Conservation (phyloP, 306 rosid species). For the Styphnolobium japonicum region DNA sequence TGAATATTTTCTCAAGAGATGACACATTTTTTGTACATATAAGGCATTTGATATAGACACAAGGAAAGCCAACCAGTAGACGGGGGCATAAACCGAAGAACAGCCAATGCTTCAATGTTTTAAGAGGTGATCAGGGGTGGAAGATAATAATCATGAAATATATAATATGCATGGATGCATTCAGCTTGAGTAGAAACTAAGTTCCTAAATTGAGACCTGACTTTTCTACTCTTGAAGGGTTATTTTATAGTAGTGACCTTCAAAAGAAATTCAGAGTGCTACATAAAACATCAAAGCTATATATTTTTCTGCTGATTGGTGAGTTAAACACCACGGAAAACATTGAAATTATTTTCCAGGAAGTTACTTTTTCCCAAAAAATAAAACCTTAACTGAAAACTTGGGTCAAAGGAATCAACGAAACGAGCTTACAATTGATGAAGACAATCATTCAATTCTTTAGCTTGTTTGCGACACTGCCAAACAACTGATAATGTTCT, state of each 20-base stretch:
- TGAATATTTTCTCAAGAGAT: background rate
- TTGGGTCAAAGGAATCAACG: background rate
- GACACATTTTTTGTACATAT: background rate
- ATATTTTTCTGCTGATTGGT: background rate
- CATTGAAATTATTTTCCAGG: background rate
- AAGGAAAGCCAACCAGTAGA: background rate
- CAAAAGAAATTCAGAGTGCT: background rate
- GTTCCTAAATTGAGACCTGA: background rate
- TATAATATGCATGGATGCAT: too few relatives aligned
- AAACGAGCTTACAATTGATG: slow-evolving; percentile 65
- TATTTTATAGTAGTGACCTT: background rate
- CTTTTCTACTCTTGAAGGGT: background rate
- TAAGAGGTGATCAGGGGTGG: background rate
- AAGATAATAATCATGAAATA: too few relatives aligned
- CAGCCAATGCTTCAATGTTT: background rate
- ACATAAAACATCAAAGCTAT: background rate
- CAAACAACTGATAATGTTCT: slow-evolving; percentile 85
- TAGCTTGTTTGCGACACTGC: slow-evolving; percentile 75
- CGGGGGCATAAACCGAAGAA: background rate
- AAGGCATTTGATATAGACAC: background rate
- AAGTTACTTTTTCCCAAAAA: background rate
- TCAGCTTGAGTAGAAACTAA: background rate
- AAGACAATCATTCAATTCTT: slow-evolving; percentile 81
- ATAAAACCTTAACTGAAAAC: background rate
- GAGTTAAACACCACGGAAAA: background rate